Percentiles rank a stretch among this genome's conserved stretches.
Evolutionary conservation across 2,329 filamentous ascomycete genomes (phyloP).

Genomic region (Alternaria metachromatica): DNA sequence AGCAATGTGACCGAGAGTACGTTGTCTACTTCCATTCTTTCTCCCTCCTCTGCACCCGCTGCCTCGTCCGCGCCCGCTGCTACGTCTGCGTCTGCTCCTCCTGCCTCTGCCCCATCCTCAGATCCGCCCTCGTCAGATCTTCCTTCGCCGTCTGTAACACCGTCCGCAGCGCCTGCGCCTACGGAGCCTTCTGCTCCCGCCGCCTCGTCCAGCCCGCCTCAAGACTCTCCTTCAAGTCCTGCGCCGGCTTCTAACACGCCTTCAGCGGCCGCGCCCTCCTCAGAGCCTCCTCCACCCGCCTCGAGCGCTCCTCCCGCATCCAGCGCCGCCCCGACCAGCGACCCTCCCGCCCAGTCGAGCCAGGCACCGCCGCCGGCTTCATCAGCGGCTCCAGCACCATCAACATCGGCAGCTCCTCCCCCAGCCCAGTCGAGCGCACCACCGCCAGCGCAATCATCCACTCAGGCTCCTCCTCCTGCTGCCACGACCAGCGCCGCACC

Average conservation of each 20-base stretch:
- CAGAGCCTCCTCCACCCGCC: constrained; percentile 13
- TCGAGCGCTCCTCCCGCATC: constrained; percentile 14
- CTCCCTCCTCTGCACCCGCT: constrained; percentile 18
- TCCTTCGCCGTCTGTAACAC: constrained; percentile 28
- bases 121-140: constrained; percentile 13
- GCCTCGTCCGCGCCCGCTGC: constrained; percentile 18
- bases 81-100: constrained; percentile 12
- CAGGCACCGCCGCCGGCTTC: constrained; percentile 6
- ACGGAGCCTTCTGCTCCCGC: constrained; percentile 23
- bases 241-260: constrained; percentile 23
- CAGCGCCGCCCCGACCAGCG: constrained; percentile 20
- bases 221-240: constrained; percentile 23
- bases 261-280: constrained; percentile 18
- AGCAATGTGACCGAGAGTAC: constrained; percentile 42
- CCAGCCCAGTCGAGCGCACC: constrained; percentile 17
- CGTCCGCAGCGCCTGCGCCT: constrained; percentile 29
- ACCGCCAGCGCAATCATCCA: constrained; percentile 15
- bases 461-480: not conserved
- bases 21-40: constrained; percentile 35
- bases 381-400: constrained; percentile 1
- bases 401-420: constrained; percentile 17
- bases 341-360: constrained; percentile 16
- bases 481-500: not conserved
- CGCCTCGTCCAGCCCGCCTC: constrained; percentile 14
- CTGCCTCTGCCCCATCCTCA: constrained; percentile 15